Evolutionary conservation across 2,329 filamentous ascomycete species (phyloP), one percentile per base, ranked within the genome.

Genomic region (Celoporthe dispersa): DNA sequence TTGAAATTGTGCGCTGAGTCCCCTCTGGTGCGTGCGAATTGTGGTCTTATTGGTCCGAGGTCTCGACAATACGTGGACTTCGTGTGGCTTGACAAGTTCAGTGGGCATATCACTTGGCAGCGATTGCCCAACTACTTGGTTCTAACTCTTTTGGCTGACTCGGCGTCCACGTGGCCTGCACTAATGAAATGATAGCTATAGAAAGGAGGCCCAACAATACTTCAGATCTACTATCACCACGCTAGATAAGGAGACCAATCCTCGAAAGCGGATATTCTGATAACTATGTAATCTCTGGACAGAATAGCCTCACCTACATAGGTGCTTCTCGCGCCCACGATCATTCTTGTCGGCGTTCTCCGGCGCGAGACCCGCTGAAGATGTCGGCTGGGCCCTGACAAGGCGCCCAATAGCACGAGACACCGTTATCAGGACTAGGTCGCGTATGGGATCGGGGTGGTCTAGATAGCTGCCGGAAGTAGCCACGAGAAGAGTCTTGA

Each of bases 351-450:
- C n/a, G n/a, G n/a, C n/a, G n/a, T n/a, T n/a, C n/a, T n/a, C n/a
- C n/a, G n/a, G n/a, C n/a, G n/a, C n/a, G n/a, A n/a, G n/a, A n/a
- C n/a, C n/a, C n/a, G n/a, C n/a, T n/a, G 12, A 37, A 60, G 57
- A 5, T 37, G 33, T 60, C 57, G 19, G 12, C 57, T 60, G 31
- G 57, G 57, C 37, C 57, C 57, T 57, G 53, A 14, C 14, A 57
- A 57, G 53, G 53, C 53, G 53, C 53, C 53, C 53, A 57, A 2
- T 84, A 85, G 70, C 77, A 57, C 31, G 5, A 57, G 28, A 33
- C 53, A 3, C 28, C 53, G 53, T 57, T 57, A 57, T 57, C 53
- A 33, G 33, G 53, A 57, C 53, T 57, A 33, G 28, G 6, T 57
- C 25, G 53, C 28, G 28, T 2, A 33, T 33, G 28, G 5, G 28